phyloP scores from a whole-genome alignment of 2,329 filamentous ascomycete species.

The Teratosphaeria zuluensis region DNA sequence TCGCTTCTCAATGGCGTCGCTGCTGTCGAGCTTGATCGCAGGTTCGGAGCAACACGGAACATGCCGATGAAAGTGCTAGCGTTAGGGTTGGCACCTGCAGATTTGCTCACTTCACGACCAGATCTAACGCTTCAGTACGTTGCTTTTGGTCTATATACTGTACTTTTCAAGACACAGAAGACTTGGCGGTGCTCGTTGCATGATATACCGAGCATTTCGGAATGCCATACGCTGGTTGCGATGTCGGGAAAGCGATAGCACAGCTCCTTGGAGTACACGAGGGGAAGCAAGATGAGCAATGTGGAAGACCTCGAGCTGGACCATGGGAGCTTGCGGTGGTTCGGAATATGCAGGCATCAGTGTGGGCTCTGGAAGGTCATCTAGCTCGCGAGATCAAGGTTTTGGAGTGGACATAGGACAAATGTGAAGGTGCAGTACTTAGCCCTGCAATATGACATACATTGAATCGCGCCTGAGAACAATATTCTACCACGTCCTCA shows the following conservation, averaged over 20 bases:
- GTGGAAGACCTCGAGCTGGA: background rate
- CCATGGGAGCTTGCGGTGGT: too few relatives aligned
- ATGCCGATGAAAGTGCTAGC: background rate
- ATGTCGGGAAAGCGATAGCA: too few relatives aligned
- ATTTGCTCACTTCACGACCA: background rate
- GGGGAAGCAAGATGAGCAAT: background rate
- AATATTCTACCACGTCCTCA: background rate
- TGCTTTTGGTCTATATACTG: background rate
- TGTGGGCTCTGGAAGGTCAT: too few relatives aligned
- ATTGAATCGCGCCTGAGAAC: background rate
- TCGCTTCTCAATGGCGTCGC: background rate
- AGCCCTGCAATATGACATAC: background rate
- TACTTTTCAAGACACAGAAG: too few relatives aligned
- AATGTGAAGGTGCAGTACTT: background rate
- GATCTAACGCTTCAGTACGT: background rate
- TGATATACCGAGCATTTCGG: too few relatives aligned
- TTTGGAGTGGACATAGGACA: too few relatives aligned
- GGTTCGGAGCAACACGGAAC: background rate
- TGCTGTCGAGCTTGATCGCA: background rate
- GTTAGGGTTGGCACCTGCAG: background rate
- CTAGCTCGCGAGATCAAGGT: too few relatives aligned
- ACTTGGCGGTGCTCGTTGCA: too few relatives aligned
- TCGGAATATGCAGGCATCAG: too few relatives aligned
- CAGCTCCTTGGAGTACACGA: background rate
- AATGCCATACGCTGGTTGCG: too few relatives aligned